These are phyloP conservation scores for Neurospora sublineolata DNA, from an alignment of 495 filamentous ascomycete genomes.

Conservation along the genomic window DNA sequence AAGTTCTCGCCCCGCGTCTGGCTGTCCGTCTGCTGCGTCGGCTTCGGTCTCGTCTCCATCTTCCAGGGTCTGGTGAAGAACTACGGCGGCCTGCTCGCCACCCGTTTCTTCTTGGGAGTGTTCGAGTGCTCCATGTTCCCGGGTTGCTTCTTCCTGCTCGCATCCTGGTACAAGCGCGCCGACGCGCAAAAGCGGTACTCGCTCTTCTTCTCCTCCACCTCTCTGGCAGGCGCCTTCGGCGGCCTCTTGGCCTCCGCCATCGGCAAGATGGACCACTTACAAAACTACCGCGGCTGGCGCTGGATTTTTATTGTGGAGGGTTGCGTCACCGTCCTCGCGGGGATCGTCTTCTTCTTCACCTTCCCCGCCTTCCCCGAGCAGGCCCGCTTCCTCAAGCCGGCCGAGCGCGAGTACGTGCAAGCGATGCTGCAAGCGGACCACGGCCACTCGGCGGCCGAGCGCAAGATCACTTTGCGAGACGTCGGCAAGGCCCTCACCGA, in stretches of 20 bases:
- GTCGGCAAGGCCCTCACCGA: constrained; percentile 65
- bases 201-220: constrained; percentile 76
- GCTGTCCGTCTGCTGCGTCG: constrained; percentile 70
- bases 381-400: constrained; percentile 26
- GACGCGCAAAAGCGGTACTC: constrained; percentile 84
- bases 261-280: constrained; percentile 62
- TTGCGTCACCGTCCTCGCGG: constrained; percentile 56
- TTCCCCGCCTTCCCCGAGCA: constrained; percentile 57
- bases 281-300: constrained; percentile 71
- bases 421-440: constrained; percentile 68
- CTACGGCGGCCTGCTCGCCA: constrained; percentile 67
- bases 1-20: constrained; percentile 70
- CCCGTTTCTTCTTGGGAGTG: constrained; percentile 77
- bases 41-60: constrained; percentile 66
- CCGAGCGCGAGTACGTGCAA: constrained; percentile 65
- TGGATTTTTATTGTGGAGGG: constrained; percentile 78
- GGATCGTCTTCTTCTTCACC: constrained; percentile 63
- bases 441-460: constrained; percentile 58
- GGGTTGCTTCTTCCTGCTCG: constrained; percentile 64
- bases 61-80: constrained; percentile 71
- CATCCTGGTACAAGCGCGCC: constrained; percentile 79
- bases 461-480: constrained; percentile 50
- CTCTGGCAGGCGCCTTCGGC: constrained; percentile 77
- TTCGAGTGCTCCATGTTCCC: constrained; percentile 90
- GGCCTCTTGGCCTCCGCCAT: constrained; percentile 75